Evolutionary conservation across 2,329 filamentous ascomycete species (phyloP).

Genomic region (Exserohilum turcica): DNA sequence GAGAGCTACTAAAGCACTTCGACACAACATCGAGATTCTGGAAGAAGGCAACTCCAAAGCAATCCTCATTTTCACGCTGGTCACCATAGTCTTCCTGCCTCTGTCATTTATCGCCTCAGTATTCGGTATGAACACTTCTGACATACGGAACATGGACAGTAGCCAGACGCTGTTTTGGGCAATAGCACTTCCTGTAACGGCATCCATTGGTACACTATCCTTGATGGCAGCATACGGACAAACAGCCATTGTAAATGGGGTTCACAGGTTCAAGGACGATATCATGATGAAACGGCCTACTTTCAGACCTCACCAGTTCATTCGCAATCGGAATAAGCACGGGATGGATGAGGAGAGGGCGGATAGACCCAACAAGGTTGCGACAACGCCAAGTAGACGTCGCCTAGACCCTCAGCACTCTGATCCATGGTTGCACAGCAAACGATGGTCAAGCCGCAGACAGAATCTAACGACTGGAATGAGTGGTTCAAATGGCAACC

Average conservation of each 20-base stretch:
- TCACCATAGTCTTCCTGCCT: not conserved
- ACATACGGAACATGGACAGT: not conserved
- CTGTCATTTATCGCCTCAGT: not conserved
- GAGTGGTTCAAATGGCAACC: no score
- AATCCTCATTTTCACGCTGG: not conserved
- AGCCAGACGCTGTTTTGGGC: not conserved
- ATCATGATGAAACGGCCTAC: not conserved
- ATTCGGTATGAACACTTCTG: not conserved
- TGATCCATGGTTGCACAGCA: no score
- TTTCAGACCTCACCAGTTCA: no score
- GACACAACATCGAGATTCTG: conserved; percentile 16
- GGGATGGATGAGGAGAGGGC: no score
- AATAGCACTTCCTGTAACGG: not conserved
- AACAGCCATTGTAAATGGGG: not conserved
- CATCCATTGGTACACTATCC: not conserved
- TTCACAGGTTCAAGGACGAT: not conserved
- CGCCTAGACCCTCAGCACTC: no score
- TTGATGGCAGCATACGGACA: not conserved
- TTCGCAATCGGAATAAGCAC: no score
- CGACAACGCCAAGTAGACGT: no score
- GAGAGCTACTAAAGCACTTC: conserved; percentile 8
- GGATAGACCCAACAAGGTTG: no score
- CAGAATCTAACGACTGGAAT: no score
- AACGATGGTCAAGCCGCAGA: no score
- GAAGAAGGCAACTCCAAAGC: conserved; percentile 18